Evolutionary conservation across 768 basidiomycete species (phyloP), one percentile per base, ranked within the genome.

Genomic region (Basidioascus undulatus): DNA sequence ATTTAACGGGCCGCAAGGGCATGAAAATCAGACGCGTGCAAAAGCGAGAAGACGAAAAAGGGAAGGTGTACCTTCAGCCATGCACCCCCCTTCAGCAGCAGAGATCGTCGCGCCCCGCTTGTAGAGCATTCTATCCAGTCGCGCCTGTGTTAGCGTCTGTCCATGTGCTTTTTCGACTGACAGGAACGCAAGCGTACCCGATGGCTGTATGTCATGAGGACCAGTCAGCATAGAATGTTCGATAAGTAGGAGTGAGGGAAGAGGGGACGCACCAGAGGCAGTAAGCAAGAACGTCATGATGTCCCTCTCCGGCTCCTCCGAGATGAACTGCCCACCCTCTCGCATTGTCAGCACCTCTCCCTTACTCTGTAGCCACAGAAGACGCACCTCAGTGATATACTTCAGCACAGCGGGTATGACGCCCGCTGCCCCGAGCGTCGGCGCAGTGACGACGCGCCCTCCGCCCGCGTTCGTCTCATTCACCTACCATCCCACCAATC

Each of bases 31-130:
- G 20, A 26, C 18, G 18, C 10, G 13, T 18, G 20, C 16, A 25
- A 35, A 9, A 20, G 5, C n/a, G 21, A 35, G 1, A 20, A 42
- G 19, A 12, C 11, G 20, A 27, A 23, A 18, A 23, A 15, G n/a
- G 28, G 21, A 32, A 21, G 35, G 16, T 10, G 31, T 19, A 15
- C 15, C 42, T 37, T 50, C 49, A 11, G 47, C 49, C 49, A 54
- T 55, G 35, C 52, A 55, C 74, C 84, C 58, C 16, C 87, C 87
- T 59, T 96, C 89, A 0, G 89, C 86, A 12, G 87, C 87, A 35
- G 78, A 81, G 38, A 94, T 92, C 2, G 87, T 89, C 46, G 82
- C 83, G n/a, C 86, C 84, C 44, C 87, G 71, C 56, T 96, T 94
- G 64, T 84, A 89, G 25, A 92, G 62, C 86, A 92, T 92, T 13